These are phyloP conservation scores for Microdochium bolleyi DNA, from an alignment of 2,329 filamentous ascomycete genomes.

Conservation along the genomic window DNA sequence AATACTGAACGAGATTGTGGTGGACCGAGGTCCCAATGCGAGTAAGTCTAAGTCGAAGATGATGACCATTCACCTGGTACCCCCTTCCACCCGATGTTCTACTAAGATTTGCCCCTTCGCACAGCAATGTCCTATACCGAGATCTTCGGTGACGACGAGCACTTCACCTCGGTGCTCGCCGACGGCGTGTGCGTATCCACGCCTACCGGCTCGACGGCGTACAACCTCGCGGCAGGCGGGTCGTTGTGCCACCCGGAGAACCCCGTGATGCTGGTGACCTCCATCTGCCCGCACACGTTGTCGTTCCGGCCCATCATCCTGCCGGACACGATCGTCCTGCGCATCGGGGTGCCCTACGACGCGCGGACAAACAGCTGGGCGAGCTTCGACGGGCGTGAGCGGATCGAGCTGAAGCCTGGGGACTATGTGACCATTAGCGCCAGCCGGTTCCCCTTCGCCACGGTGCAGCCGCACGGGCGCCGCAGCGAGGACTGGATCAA, in stretches of 20 bases:
- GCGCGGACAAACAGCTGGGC: slow-evolving; percentile 87
- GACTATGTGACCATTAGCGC: slow-evolving; percentile 83
- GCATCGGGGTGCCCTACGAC: slow-evolving; percentile 91
- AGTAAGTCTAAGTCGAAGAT: slow-evolving; percentile 45
- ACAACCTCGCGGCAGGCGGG: slow-evolving; percentile 92
- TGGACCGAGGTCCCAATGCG: slow-evolving; percentile 87
- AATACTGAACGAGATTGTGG: slow-evolving; percentile 94
- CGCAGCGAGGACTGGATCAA: slow-evolving; percentile 76
- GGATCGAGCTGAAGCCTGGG: slow-evolving; percentile 68
- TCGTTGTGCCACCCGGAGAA: slow-evolving; percentile 94
- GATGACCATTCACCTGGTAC: neutral
- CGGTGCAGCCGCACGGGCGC: slow-evolving; percentile 61
- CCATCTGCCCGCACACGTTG: slow-evolving; percentile 90
- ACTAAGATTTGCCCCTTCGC: slow-evolving; percentile 2
- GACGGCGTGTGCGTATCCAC: slow-evolving; percentile 93
- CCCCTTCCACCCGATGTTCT: neutral
- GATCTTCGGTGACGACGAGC: slow-evolving; percentile 89
- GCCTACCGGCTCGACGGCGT: slow-evolving; percentile 89
- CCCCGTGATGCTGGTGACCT: slow-evolving; percentile 87
- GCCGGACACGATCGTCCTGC: slow-evolving; percentile 89
- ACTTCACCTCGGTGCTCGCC: slow-evolving; percentile 88
- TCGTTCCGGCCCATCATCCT: slow-evolving; percentile 96
- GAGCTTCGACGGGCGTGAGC: slow-evolving; percentile 92
- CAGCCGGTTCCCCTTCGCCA: slow-evolving; percentile 72
- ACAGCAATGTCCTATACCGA: slow-evolving; percentile 85